These are phyloP conservation scores for Bruguiera gymnorhiza DNA, from an alignment of 345 rosid species.

Conservation along the genomic window DNA sequence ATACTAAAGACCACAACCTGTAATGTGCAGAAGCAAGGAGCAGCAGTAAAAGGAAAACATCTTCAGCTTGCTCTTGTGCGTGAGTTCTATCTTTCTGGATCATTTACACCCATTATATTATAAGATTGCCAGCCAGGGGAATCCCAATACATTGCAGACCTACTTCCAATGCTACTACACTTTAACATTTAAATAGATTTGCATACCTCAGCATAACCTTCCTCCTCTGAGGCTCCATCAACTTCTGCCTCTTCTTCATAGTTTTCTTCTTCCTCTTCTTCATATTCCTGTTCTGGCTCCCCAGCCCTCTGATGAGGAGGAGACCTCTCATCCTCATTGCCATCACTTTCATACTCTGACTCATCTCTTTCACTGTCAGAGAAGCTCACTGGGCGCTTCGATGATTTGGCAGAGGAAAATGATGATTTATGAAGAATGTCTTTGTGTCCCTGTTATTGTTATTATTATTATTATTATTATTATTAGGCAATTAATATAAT, in stretches of 20 bases:
- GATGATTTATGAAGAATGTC: conserved; percentile 65
- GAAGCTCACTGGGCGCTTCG: conserved; percentile 71
- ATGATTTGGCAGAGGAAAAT: conserved; percentile 46
- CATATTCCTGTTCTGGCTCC: conserved; percentile 77
- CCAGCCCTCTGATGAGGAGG: conserved; percentile 53
- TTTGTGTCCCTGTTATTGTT: conserved; percentile 42
- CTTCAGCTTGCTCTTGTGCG: too few species aligned
- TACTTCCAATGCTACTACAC: too few species aligned
- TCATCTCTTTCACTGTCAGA: conserved; percentile 93
- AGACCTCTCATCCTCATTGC: conserved; percentile 70
- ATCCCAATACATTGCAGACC: too few species aligned
- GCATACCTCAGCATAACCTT: conserved; percentile 58
- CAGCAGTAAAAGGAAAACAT: too few species aligned
- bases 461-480: too few species aligned
- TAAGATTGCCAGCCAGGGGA: too few species aligned
- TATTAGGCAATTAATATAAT: conserved; percentile 1
- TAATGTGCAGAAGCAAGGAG: too few species aligned
- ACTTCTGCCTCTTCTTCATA: conserved; percentile 51
- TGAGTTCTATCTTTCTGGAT: too few species aligned
- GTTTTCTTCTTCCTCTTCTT: conserved; percentile 65
- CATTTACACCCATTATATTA: too few species aligned
- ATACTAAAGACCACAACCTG: too few species aligned
- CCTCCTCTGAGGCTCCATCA: conserved; percentile 67
- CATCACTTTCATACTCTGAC: conserved; percentile 95
- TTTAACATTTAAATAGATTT: not conserved